phyloP scores from a whole-genome alignment of 768 basidiomycete species.

The Cystofilobasidium macerans region DNA sequence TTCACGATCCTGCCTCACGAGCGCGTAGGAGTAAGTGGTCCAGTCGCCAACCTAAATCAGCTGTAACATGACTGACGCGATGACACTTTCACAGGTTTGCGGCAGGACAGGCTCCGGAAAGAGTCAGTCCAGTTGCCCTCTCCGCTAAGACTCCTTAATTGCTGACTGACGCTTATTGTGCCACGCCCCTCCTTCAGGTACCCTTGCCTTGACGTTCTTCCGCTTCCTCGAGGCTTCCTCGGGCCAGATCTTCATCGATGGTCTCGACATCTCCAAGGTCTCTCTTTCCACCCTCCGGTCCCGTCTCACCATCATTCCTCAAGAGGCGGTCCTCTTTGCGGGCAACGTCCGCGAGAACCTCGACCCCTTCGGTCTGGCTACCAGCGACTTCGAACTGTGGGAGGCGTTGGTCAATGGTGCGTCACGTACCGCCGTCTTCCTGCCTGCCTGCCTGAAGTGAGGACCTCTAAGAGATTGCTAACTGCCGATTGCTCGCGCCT shows the following conservation, averaged over 20 bases:
- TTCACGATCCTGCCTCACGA: conserved; percentile 40
- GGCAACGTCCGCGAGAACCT: conserved; percentile 35
- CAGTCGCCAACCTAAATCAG: too few species aligned
- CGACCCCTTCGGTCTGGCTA: conserved; percentile 31
- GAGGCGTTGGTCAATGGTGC: conserved; percentile 31
- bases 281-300: conserved; percentile 31
- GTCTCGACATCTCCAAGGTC: conserved; percentile 39
- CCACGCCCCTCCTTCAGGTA: conserved; percentile 25
- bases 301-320: conserved; percentile 34
- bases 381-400: conserved; percentile 32
- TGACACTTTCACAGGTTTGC: too few species aligned
- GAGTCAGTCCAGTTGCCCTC: background rate
- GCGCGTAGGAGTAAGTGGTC: conserved; percentile 41
- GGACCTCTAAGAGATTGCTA: too few species aligned
- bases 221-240: conserved; percentile 40
- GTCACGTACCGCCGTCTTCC: too few species aligned
- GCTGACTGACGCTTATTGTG: background rate
- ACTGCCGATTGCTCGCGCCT: too few species aligned
- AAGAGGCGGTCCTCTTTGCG: conserved; percentile 33
- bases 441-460: too few species aligned
- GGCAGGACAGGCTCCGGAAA: conserved; percentile 27
- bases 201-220: conserved; percentile 42
- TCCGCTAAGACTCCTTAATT: background rate
- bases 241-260: conserved; percentile 40
- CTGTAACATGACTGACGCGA: too few species aligned